phyloP scores from a whole-genome alignment of 1,284 basidiomycete species.

The Trametes polyzona region DNA sequence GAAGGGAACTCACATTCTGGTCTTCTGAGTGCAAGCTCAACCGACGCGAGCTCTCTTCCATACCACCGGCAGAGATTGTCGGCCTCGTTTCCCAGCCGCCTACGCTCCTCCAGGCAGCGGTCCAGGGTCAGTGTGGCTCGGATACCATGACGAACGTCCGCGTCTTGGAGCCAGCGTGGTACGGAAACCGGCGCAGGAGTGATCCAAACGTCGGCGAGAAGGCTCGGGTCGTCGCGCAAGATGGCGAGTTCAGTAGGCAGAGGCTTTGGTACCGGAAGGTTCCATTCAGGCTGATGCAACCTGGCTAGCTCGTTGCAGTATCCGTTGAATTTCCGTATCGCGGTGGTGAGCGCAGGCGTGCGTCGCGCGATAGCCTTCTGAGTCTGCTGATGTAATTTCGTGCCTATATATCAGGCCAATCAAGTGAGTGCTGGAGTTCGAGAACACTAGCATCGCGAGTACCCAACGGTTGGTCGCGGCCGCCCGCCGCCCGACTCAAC shows the following conservation, averaged over 20 bases:
- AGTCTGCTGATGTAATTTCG: conserved; percentile 43
- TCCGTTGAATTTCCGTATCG: conserved; percentile 41
- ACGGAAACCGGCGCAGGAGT: conserved; percentile 13
- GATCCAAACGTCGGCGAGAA: conserved; percentile 48
- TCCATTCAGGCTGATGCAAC: conserved; percentile 30
- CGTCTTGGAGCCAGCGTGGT: conserved; percentile 42
- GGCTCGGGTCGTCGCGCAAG: conserved; percentile 32
- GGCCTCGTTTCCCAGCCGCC: conserved; percentile 27
- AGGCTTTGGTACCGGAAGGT: conserved; percentile 36
- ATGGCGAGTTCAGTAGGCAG: conserved; percentile 26
- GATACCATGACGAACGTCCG: conserved; percentile 27
- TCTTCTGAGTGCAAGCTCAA: conserved; percentile 23
- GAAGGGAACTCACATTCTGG: conserved; percentile 5
- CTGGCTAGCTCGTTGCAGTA: conserved; percentile 36
- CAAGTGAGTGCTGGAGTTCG: not conserved
- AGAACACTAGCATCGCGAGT: not conserved
- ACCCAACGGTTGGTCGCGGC: conserved; percentile 39
- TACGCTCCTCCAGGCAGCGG: conserved; percentile 34
- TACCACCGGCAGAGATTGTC: conserved; percentile 34
- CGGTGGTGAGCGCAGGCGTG: conserved; percentile 36
- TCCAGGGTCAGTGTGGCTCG: conserved; percentile 34
- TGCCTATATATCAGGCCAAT: conserved; percentile 30
- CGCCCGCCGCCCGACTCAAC: conserved; percentile 39
- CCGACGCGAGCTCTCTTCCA: conserved; percentile 21
- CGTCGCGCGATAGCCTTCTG: conserved; percentile 38